Base-by-base conservation (phyloP, 31 red algal genomes). In the Odonthalia washingtoniensis region DNA sequence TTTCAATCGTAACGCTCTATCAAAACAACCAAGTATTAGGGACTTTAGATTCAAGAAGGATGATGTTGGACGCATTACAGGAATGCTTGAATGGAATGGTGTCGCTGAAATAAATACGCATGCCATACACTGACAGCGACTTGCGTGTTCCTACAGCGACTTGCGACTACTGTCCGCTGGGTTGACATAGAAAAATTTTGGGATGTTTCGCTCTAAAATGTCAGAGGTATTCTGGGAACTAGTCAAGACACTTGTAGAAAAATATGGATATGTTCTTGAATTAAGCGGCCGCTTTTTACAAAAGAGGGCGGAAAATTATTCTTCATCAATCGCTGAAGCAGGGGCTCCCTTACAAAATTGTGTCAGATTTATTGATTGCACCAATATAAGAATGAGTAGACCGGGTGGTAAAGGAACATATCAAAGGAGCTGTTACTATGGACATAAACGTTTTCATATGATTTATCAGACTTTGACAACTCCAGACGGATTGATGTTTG, bases 211-310 rank as follows among this genome's bases (percentile, higher is more conserved):
- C 14, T 0, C 45, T 27, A 26, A 52, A 9, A 9, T 62, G 9
- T 61, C 44, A 12, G 76, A 80, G 43, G 40, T 80, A 24, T 80
- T 80, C 46, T 80, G 76, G 42, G 0, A 80, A 28, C 32, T 52
- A 26, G 0, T 52, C n/a, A 46, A 80, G 44, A 4, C 26, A 9
- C 62, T 80, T n/a, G 32, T 9, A 24, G 43, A 52, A 28, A 30
- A 27, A 14, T 61, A 31, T 28, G 76, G 27, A 39, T 80, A 52
- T 28, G 9, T 61, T 0, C 76, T 0, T 6, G 4, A 52, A 26
- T 0, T 80, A 24, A 40, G 0, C n/a, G 40, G 5, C 4, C 3
- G 14, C 4, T 61, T 80, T 9, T 80, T 0, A 30, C 28, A 57
- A 5, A 65, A 32, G n/a, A 46, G 27, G 76, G 30, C 5, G 5